phyloP scores from a whole-genome alignment of 2,329 filamentous ascomycete species.

The Trichoderma sp. region DNA sequence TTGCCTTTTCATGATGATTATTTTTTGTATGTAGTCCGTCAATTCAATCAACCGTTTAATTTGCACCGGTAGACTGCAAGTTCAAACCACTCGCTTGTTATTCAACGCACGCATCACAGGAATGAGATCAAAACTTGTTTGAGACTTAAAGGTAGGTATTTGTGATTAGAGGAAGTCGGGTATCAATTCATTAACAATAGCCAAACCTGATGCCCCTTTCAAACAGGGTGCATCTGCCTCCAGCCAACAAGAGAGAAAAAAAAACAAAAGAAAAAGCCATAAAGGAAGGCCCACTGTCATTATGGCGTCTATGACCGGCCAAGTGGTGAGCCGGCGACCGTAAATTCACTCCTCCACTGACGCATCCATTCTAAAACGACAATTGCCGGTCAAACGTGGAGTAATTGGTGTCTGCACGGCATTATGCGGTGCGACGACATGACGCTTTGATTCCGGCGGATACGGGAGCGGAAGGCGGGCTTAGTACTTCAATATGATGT shows the following conservation, averaged over 20 bases:
- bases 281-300: slow-evolving; percentile 18
- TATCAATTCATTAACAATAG: slow-evolving; percentile 25
- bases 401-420: neutral
- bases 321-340: neutral
- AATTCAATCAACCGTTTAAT: too few relatives aligned
- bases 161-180: slow-evolving; percentile 21
- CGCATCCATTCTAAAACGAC: slow-evolving; percentile 4
- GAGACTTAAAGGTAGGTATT: neutral
- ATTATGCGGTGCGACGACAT: neutral
- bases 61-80: neutral
- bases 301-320: slow-evolving; percentile 6
- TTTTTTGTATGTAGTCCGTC: neutral
- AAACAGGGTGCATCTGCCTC: slow-evolving; percentile 13
- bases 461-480: neutral
- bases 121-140: neutral
- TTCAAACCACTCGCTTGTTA: neutral
- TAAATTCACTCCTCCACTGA: neutral
- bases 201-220: slow-evolving; percentile 17
- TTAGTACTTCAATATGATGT: slow-evolving; percentile 91
- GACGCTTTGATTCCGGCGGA: slow-evolving; percentile 6
- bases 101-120: neutral
- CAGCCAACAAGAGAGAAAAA: slow-evolving; percentile 10
- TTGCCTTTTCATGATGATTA: neutral
- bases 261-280: neutral
- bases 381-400: neutral